A percentile compares a stretch with the other conserved stretches of the same genome.
These are phyloP conservation scores for Veloboletus limbatus DNA, from an alignment of 1,284 basidiomycete genomes.

Conservation along the genomic window DNA sequence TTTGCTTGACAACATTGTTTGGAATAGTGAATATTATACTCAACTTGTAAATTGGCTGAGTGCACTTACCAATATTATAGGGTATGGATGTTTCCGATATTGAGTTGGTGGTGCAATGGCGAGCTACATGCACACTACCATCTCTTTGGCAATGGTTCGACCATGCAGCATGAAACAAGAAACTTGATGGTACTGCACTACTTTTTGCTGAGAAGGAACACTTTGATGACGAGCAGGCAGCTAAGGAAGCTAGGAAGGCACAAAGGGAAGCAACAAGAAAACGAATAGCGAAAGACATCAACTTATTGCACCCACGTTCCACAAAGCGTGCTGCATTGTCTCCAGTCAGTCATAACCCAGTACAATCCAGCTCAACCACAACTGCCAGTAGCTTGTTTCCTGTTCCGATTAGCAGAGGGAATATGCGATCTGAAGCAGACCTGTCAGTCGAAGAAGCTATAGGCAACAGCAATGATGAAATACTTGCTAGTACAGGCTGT, in stretches of 20 bases:
- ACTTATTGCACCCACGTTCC: background rate
- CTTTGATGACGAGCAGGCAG: constrained; percentile 4
- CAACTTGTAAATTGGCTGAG: too few species aligned
- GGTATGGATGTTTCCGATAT: constrained; percentile 10
- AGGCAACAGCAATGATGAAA: background rate
- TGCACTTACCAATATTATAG: background rate
- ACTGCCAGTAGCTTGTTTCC: too few species aligned
- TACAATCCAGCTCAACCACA: too few species aligned
- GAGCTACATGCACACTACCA: background rate
- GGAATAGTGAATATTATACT: constrained; percentile 13
- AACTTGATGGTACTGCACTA: background rate
- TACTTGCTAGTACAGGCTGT: too few species aligned
- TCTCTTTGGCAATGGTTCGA: constrained; percentile 3
- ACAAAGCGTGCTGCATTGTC: background rate
- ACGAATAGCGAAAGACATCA: background rate
- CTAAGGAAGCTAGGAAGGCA: background rate
- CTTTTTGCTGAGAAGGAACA: constrained; percentile 7
- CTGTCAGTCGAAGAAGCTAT: background rate
- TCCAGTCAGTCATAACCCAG: background rate
- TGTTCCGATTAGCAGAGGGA: too few species aligned
- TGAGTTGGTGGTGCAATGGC: constrained; percentile 4
- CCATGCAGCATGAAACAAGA: background rate
- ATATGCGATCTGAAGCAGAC: too few species aligned
- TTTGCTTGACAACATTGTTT: constrained; percentile 8
- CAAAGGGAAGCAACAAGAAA: background rate